Evolutionary conservation across 805 yeast genomes (phyloP), one percentile per base, ranked within the genome.

Genomic region (Vanderwaltozyma polyspora): DNA sequence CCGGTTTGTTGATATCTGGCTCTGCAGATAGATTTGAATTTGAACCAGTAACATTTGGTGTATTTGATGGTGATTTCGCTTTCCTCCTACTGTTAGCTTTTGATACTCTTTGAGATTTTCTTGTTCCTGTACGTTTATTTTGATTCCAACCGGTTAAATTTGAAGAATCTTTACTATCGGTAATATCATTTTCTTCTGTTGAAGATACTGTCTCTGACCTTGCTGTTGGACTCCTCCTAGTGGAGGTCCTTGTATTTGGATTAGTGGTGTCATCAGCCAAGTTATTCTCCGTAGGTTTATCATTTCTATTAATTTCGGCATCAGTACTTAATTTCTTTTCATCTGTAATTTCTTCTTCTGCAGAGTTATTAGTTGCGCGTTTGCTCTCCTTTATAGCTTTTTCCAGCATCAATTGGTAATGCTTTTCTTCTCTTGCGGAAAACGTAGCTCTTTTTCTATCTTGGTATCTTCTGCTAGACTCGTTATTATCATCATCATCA

Each of bases 1-100:
- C 77, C 2, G 89, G 81, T 52, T 79, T 82, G 41, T 70, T 74
- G 28, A 75, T 68, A 23, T 70, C 69, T 24, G 73, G 65, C 5
- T 69, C 68, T 3, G 48, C 34, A n/a, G 36, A 42, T 8, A 37
- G 34, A 3, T 34, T 34, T 15, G 42, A 36, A n/a, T n/a, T n/a
- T 25, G 35, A 47, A 46, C 44, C 42, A 35, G 39, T 36, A 36
- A 32, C 12, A 32, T 26, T 39, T 41, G 34, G 36, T 26, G 40
- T 36, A 48, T 27, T 37, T 47, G 34, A 37, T 37, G 44, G 35
- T 10, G 45, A 49, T 5, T 42, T 41, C 19, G 37, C 29, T 32
- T 31, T 26, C 21, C 32, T 40, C 39, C 38, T 36, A 28, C 33
- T 17, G 37, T 27, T 26, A 21, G 41, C 23, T 46, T 51, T 28